phyloP scores from a whole-genome alignment of 345 rosid genomes.

The Euphorbia peplus region DNA sequence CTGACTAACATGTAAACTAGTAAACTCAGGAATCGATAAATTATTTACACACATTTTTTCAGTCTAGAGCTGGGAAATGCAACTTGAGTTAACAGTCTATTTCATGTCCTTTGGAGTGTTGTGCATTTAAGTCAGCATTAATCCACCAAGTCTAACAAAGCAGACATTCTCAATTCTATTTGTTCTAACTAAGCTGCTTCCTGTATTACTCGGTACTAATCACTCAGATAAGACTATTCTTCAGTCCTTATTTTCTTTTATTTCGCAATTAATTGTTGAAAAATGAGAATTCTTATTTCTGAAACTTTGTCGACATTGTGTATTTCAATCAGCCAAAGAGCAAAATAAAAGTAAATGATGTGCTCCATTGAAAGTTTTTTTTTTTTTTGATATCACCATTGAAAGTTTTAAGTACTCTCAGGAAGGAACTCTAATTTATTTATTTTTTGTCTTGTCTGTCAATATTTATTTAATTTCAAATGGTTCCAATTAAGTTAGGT shows the following conservation, averaged over 20 bases:
- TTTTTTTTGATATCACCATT: too few relatives aligned
- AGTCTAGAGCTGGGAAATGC: not conserved
- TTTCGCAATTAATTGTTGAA: not conserved
- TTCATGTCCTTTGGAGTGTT: constrained; percentile 7
- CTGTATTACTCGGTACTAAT: not conserved
- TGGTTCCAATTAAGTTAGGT: too few relatives aligned
- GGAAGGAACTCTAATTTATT: too few relatives aligned
- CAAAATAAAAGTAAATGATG: too few relatives aligned
- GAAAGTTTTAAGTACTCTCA: too few relatives aligned
- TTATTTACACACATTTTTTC: not conserved
- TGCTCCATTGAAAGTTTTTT: too few relatives aligned
- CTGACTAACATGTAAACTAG: too few relatives aligned
- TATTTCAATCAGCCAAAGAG: not conserved
- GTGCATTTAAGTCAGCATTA: too few relatives aligned
- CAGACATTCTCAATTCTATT: not conserved
- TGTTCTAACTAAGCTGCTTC: not conserved
- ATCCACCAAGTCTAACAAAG: not conserved
- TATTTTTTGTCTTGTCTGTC: too few relatives aligned
- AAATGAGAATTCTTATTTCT: not conserved
- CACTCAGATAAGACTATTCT: not conserved
- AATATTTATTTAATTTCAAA: too few relatives aligned
- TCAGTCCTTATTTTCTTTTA: not conserved
- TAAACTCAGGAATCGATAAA: too few relatives aligned
- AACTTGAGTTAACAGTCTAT: constrained; percentile 19
- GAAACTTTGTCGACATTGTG: not conserved